Evolutionary conservation across 2,329 filamentous ascomycete species (phyloP), one percentile per base, ranked within the genome.

Genomic region (Nigrospora sphaerica): DNA sequence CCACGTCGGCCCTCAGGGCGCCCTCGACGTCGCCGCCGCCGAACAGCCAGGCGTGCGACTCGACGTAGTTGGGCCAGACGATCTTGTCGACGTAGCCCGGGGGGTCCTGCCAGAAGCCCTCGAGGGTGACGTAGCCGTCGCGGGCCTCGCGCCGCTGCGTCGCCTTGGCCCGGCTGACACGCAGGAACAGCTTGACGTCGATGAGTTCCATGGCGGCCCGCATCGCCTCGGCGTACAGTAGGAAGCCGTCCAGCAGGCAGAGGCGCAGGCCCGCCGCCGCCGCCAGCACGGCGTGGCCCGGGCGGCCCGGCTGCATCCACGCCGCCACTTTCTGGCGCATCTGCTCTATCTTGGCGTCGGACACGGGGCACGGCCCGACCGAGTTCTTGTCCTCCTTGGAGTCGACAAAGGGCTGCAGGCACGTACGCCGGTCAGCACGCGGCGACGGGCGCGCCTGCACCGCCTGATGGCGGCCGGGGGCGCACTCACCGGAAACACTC

Each of bases 71-170:
- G 4, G 92, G 92, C 93, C 93, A 98, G 5, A 98, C 93, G 46
- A 98, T 78, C 62, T 86, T 80, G 62, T 97, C 91, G 34, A 97
- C 90, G 63, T 97, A 98, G 0, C 88, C 91, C 0, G 89, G 89
- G 0, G 93, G 93, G 64, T 98, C 93, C 47, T 83, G 77, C 93
- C 93, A 98, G 69, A 96, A 98, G 28, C 91, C 92, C 59, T 96
- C 82, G 6, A 86, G 66, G 3, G 88, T 92, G 31, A 89, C 86
- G 62, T 93, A 93, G 12, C 87, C 87, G 54, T 77, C 81, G 45
- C 88, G 71, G 0, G 80, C 81, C 59, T 86, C 80, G 31, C 88
- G 71, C 19, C 88, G 74, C 32, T 71, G 67, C 58, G 84, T 86
- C 3, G 84, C 84, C 36, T 68, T 77, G 12, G 69, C 69, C 49